phyloP scores from a whole-genome alignment of 345 rosid genomes.

The Linum lewisii region DNA sequence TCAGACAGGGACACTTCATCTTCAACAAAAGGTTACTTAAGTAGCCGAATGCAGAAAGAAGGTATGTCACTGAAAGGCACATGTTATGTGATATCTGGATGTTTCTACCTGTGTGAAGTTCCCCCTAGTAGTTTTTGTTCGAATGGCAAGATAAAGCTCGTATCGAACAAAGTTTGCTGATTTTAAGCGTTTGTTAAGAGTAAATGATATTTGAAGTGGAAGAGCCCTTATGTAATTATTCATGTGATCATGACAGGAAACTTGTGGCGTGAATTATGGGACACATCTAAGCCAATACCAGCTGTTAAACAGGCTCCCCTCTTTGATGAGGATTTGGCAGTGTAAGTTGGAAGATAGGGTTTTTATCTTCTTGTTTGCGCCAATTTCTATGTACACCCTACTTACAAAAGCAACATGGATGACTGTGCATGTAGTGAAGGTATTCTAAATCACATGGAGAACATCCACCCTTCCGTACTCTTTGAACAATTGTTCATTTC shows the following conservation, averaged over 20 bases:
- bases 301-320: conserved; percentile 87
- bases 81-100: not conserved
- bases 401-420: conserved; percentile 7
- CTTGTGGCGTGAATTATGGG: conserved; percentile 96
- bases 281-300: conserved; percentile 76
- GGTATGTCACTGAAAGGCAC: conserved; percentile 30
- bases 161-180: not conserved
- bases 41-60: conserved; percentile 94
- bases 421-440: conserved; percentile 55
- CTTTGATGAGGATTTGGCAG: conserved; percentile 86
- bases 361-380: not conserved
- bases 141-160: not conserved
- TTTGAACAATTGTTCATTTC: conserved; percentile 80
- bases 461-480: conserved; percentile 56
- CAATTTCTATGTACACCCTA: not conserved
- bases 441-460: conserved; percentile 66
- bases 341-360: conserved; percentile 41
- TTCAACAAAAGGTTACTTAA: conserved; percentile 62
- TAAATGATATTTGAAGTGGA: not conserved
- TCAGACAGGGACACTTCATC: conserved; percentile 32
- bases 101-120: not conserved
- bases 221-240: not conserved
- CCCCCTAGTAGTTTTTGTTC: not conserved
- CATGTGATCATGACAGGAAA: conserved; percentile 45
- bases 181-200: not conserved